phyloP scores from a whole-genome alignment of 176 grass and related monocot species.

The Oryza rufipogon region DNA sequence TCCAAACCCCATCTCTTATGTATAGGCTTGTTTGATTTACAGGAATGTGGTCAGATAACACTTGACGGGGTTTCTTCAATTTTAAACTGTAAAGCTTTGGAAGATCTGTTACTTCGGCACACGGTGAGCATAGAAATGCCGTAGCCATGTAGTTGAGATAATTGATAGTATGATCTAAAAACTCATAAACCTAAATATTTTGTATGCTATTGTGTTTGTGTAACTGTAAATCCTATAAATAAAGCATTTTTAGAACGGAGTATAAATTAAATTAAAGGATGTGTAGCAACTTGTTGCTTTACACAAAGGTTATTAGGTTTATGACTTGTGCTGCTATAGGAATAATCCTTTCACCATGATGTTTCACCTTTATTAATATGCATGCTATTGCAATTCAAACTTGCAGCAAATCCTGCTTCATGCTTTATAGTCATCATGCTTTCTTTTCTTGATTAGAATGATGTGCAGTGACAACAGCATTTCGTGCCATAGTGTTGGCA shows the following conservation, averaged over 20 bases:
- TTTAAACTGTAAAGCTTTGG: conserved; percentile 73
- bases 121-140: conserved; percentile 55
- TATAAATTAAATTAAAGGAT: not conserved
- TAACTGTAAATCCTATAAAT: too few species aligned
- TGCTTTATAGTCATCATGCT: too few species aligned
- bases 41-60: conserved; percentile 88
- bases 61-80: conserved; percentile 69
- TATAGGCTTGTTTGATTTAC: conserved; percentile 16
- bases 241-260: too few species aligned
- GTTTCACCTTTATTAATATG: too few species aligned
- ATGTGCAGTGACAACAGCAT: too few species aligned
- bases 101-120: conserved; percentile 79
- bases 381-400: too few species aligned
- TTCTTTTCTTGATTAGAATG: too few species aligned
- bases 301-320: too few species aligned
- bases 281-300: not conserved
- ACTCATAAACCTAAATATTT: not conserved
- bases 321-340: too few species aligned
- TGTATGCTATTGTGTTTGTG: not conserved
- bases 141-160: not conserved
- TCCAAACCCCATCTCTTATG: not conserved
- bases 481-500: not conserved
- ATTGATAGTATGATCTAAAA: not conserved
- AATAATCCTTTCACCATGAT: too few species aligned
- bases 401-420: too few species aligned